These are phyloP conservation scores for Penicillium sp. DNA, from an alignment of 2,329 filamentous ascomycete genomes.

Conservation along the genomic window DNA sequence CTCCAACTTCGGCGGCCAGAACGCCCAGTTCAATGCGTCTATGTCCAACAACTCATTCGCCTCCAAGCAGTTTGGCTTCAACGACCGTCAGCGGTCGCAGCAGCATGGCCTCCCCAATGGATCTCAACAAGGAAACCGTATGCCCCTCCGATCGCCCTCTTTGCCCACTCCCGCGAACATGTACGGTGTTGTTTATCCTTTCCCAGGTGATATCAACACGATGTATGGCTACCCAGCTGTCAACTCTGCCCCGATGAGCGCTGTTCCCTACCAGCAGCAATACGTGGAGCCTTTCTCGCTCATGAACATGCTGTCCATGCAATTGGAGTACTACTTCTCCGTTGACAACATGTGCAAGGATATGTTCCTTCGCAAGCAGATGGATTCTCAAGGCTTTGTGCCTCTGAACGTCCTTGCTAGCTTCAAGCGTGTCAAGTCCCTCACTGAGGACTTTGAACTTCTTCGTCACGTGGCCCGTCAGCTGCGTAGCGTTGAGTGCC, in stretches of 20 bases:
- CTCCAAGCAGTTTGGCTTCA: constrained; percentile 41
- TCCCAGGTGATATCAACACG: constrained; percentile 47
- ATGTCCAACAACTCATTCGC: constrained; percentile 40
- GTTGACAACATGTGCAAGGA: constrained; percentile 95
- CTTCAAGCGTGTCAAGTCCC: constrained; percentile 79
- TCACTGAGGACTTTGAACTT: constrained; percentile 70
- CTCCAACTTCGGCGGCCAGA: constrained; percentile 36
- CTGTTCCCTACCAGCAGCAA: constrained; percentile 57
- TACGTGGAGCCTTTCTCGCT: constrained; percentile 59
- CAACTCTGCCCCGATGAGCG: constrained; percentile 54
- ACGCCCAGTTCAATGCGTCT: constrained; percentile 40
- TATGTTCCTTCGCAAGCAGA: constrained; percentile 78
- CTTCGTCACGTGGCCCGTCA: constrained; percentile 73
- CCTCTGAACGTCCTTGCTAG: constrained; percentile 71
- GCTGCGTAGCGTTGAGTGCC: constrained; percentile 70
- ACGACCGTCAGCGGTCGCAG: constrained; percentile 45
- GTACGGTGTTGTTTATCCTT: constrained; percentile 49
- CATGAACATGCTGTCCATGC: constrained; percentile 58
- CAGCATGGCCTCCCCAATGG: constrained; percentile 37
- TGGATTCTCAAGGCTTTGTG: constrained; percentile 95
- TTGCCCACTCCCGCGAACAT: constrained; percentile 53
- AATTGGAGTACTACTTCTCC: constrained; percentile 92
- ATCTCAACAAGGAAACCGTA: constrained; percentile 48
- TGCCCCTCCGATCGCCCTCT: constrained; percentile 59
- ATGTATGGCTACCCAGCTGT: constrained; percentile 59